Evolutionary conservation across 495 filamentous ascomycete species (phyloP).

Genomic region (Aspergillus haitiensis): DNA sequence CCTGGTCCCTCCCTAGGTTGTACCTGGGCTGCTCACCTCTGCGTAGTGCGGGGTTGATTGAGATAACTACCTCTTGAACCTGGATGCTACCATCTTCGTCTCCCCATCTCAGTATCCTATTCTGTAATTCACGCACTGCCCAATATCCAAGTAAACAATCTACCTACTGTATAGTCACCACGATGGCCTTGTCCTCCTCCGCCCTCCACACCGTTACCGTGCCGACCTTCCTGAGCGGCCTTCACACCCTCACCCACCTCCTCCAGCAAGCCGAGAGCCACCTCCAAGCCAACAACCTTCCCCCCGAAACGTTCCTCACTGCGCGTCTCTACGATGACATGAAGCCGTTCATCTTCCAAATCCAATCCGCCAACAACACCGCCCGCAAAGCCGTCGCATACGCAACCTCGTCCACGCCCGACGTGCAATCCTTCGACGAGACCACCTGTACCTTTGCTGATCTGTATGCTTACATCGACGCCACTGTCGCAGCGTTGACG

Average conservation of each 20-base stretch:
- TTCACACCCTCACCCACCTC: conserved; percentile 20
- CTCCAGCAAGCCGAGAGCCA: conserved; percentile 27
- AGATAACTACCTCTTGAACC: no score
- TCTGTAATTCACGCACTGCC: no score
- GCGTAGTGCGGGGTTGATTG: no score
- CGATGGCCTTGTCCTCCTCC: conserved; percentile 14
- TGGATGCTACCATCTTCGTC: neutral
- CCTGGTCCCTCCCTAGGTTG: no score
- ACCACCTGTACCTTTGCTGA: conserved; percentile 42
- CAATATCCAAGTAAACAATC: no score
- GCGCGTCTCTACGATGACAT: conserved; percentile 41
- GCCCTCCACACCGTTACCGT: conserved; percentile 21
- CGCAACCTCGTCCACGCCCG: conserved; percentile 27
- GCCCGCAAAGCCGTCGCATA: conserved; percentile 33
- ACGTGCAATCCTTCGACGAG: conserved; percentile 26
- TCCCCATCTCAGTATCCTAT: neutral
- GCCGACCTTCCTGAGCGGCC: conserved; percentile 23
- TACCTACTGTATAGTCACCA: neutral
- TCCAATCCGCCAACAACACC: conserved; percentile 36
- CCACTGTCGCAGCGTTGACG: conserved; percentile 40
- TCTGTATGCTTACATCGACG: conserved; percentile 40
- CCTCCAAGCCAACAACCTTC: conserved; percentile 20
- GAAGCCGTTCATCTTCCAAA: conserved; percentile 48
- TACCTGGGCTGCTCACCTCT: no score
- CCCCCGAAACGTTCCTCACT: conserved; percentile 15